Conservation (phyloP, 805 yeast species). For the Kregervanrija fluxuum region DNA sequence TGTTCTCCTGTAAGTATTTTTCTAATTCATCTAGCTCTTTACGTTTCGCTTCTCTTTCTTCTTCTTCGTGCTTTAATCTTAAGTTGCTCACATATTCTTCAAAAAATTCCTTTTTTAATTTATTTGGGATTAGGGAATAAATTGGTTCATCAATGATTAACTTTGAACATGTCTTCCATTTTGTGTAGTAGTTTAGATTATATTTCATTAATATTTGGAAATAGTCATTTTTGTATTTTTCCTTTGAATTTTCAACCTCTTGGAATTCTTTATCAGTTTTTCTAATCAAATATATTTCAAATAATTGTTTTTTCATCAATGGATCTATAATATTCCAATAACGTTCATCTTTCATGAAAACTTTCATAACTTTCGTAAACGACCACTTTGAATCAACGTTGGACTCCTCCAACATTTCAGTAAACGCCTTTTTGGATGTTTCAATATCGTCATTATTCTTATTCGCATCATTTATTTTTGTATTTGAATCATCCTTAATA, state of each 20-base stretch:
- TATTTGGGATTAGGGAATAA: conserved; percentile 52
- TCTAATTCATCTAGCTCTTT: conserved; percentile 49
- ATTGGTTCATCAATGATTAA: conserved; percentile 60
- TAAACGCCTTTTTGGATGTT: conserved; percentile 34
- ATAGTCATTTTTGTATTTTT: conserved; percentile 51
- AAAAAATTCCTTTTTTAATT: conserved; percentile 48
- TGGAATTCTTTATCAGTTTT: conserved; percentile 43
- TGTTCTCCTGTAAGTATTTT: conserved; percentile 32
- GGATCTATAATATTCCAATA: conserved; percentile 68
- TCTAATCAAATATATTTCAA: conserved; percentile 56
- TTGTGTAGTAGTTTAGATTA: conserved; percentile 44
- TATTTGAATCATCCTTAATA: conserved; percentile 3
- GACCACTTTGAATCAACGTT: conserved; percentile 72
- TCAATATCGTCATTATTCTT: neutral
- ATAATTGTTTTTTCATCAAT: conserved; percentile 47
- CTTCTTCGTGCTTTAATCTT: conserved; percentile 25
- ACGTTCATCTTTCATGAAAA: conserved; percentile 48
- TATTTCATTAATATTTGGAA: conserved; percentile 35
- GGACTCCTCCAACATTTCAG: conserved; percentile 43
- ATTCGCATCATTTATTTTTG: conserved; percentile 2
- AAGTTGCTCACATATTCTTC: conserved; percentile 40
- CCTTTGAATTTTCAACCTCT: conserved; percentile 45
- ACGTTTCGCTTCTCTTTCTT: conserved; percentile 24
- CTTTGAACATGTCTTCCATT: conserved; percentile 57
- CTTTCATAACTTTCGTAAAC: conserved; percentile 55